Base-by-base conservation (phyloP, 768 basidiomycete genomes). In the Hygrocybe coccinea region DNA sequence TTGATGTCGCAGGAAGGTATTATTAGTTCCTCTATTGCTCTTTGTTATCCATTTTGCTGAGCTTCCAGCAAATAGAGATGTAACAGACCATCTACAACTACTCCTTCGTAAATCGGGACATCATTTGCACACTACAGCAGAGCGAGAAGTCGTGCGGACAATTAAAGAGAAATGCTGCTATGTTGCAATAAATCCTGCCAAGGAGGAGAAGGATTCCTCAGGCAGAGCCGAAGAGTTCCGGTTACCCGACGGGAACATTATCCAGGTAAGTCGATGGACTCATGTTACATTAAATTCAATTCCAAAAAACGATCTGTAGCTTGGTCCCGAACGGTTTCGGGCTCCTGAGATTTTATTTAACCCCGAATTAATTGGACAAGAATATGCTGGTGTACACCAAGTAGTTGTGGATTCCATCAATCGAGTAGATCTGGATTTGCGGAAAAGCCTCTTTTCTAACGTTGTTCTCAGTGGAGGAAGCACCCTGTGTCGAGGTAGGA, bases 111-210 rank as follows among this genome's bases (percentile, higher is more conserved):
- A 98, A 72, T 82, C 91, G 1, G 97, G 97, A 0, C 89, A 97
- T 68, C 86, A 97, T 71, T 76, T 99, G 56, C 91, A 97, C 65
- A 99, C 97, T 0, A 94, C 94, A 21, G 95, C 97, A 21, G 97
- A 99, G 73, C 86, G 89, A 52, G 97, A 99, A 72, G 89, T 98
- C 11, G 94, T 99, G 14, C 81, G 97, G 59, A 91, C 90, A 50
- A 97, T 98, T 72, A 99, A 99, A 71, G 97, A 99, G 75, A 98
- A 97, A 69, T 90, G 88, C 56, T 99, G 95, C 67, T 98, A 99
- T 74, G 78, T 98, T 53, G 93, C 97, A 6, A 67, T 92, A 33
- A 94, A 94, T 64, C 93, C 95, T 2, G 77, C 82, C 2, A 97
- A 98, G 70, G 97, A 98, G 69, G 95, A 97, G 73, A 98, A 97